These are phyloP conservation scores for Chloris gayana DNA, from an alignment of 176 grass and related monocot genomes.

Conservation along the genomic window DNA sequence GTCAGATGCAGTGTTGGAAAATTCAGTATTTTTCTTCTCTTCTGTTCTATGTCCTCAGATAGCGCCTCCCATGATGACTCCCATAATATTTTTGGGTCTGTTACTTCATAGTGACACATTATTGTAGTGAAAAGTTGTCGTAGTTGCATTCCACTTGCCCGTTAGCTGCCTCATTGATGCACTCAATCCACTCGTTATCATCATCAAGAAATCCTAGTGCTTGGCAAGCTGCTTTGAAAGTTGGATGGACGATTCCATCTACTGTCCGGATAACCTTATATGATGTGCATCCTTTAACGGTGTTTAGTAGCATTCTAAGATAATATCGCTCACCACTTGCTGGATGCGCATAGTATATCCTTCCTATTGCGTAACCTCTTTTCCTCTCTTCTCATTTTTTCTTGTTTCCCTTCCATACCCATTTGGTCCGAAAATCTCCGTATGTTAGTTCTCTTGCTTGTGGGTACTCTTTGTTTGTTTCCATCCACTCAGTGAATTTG, in stretches of 20 bases:
- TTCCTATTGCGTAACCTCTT: neutral
- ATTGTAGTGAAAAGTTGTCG: conserved; percentile 31
- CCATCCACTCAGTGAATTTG: conserved; percentile 33
- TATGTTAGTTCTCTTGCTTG: conserved; percentile 37
- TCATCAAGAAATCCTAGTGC: conserved; percentile 16
- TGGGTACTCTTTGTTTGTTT: neutral
- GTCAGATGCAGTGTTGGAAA: neutral
- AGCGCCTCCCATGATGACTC: conserved; percentile 1
- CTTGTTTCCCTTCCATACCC: conserved; percentile 14
- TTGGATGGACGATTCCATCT: neutral
- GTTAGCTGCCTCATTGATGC: conserved; percentile 5
- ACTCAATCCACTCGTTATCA: conserved; percentile 10
- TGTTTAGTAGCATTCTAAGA: conserved; percentile 34
- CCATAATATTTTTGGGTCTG: neutral
- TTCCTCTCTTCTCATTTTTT: neutral
- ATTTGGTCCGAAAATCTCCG: conserved; percentile 20
- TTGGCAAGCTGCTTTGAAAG: conserved; percentile 38
- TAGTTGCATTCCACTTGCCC: neutral
- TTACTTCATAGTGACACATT: conserved; percentile 18
- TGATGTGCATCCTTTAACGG: neutral
- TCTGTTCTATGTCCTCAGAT: neutral
- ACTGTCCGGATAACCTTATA: conserved; percentile 34
- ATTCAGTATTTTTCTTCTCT: neutral
- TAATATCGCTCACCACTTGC: conserved; percentile 30
- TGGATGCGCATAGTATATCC: conserved; percentile 31